Base-by-base conservation (phyloP, 352 stramenopile genomes). In the Blastocystis sp. region DNA sequence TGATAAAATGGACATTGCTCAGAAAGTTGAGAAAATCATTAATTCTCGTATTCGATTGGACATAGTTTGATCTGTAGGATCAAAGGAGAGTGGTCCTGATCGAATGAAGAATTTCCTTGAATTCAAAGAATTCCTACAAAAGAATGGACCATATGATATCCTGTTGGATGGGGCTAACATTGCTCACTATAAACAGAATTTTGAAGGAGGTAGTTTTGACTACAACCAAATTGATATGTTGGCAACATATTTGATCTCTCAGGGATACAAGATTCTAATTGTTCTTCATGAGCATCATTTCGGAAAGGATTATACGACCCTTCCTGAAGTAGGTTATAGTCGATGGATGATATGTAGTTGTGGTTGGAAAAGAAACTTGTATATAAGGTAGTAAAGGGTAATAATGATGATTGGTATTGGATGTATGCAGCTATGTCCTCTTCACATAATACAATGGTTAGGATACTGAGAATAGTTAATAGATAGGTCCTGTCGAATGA, bases 361-460 rank as follows among this genome's bases (percentile, higher is more conserved):
- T 97, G 96, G 90, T 90, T 92, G 33, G 82, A 92, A 0, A 73
- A 93, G n/a, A 92, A 93, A 51, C 91, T 94, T 19, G 94, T 98
- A 90, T 98, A 96, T 92, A 94, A 96, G 60, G 98, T 96, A 90
- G 92, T 94, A 19, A 90, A 89, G 17, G 95, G 96, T 42, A 98
- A 98, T 93, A 99, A 99, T 89, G 97, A 99, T 93, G 97, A 99
- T 93, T 99, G 96, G 96, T 99, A 98, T 92, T 99, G 97, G 97
- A 94, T 99, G 90, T 98, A 98, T 91, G 95, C 95, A 3, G 95
- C 95, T 5, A 93, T 97, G 57, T 94, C 44, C 5, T 66, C 73
- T 17, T 30, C 33, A 13, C 73, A 89, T 53, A 70, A 81, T 89
- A 80, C 33, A 58, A 91, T 78, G 91, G 93, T 79, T 24, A 51